Evolutionary conservation across 371 early-diverging fungal species (phyloP).

Genomic region (Dichotomocladium elegans): DNA sequence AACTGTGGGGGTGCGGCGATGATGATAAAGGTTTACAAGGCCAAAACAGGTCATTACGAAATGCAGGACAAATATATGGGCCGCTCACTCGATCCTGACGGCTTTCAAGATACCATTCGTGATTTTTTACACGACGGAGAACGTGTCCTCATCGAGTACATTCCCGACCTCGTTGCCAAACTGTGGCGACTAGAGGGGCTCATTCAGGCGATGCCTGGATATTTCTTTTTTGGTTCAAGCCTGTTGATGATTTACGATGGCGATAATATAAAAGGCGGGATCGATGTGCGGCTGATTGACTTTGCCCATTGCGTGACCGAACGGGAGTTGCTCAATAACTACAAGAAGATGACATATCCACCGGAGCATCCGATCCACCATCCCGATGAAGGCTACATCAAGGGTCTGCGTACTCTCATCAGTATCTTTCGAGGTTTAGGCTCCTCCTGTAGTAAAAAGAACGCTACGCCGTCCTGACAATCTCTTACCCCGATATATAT

Average conservation of each 20-base stretch:
- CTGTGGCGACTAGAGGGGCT: constrained; percentile 69
- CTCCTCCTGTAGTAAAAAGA: too few species aligned
- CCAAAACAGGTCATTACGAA: constrained; percentile 51
- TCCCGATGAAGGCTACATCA: constrained; percentile 72
- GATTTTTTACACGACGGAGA: constrained; percentile 84
- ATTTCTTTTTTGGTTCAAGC: constrained; percentile 89
- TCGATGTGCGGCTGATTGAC: constrained; percentile 88
- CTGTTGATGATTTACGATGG: constrained; percentile 62
- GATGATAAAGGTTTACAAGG: constrained; percentile 78
- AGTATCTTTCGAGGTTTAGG: too few species aligned
- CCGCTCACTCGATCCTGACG: constrained; percentile 69
- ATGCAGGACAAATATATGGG: constrained; percentile 96
- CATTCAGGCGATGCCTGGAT: constrained; percentile 68
- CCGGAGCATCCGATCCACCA: constrained; percentile 62
- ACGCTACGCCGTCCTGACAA: too few species aligned
- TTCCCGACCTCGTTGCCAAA: constrained; percentile 76
- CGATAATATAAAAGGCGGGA: constrained; percentile 12
- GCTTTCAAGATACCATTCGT: constrained; percentile 75
- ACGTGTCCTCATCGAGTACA: constrained; percentile 66
- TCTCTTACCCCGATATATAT: too few species aligned
- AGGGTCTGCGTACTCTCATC: constrained; percentile 72
- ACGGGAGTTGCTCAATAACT: constrained; percentile 25
- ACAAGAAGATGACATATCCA: constrained; percentile 62
- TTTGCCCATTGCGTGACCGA: constrained; percentile 79
- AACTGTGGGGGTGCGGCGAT: too few species aligned